Evolutionary conservation across 805 yeast genomes (phyloP), one percentile per base, ranked within the genome.

Genomic region (Candida parachauliodes): DNA sequence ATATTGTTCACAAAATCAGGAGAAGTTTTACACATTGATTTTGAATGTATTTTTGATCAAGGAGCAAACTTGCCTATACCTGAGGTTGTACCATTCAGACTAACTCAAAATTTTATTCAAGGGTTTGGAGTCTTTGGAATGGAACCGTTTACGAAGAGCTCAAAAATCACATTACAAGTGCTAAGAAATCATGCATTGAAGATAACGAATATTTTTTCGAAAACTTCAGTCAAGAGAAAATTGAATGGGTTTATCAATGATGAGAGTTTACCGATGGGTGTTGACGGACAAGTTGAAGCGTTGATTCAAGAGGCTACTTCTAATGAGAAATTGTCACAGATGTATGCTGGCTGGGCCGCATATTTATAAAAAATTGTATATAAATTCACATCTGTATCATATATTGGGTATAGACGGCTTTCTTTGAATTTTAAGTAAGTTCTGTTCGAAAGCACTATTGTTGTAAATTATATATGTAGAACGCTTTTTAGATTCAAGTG

Each of bases 1-100:
- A 77, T 93, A 15, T 61, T 93, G 38, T 74, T 81, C 49, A 81
- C 82, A 43, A 74, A 70, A 28, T 74, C 81, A 3, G 98, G 98
- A 1, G 79, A 78, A 7, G 77, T 88, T 0, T 61, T 93, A 44
- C 99, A 93, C 57, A 97, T 93, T 39, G 99, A 94, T 60, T 93
- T 93, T 59, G 98, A 94, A 55, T 91, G 98, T 64, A 66, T 93
- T 28, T 93, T 94, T 53, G 98, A 91, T 41, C 93, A 91, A 55
- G 86, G 85, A 17, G 62, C 81, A 20, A 80, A 81, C 2, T 56
- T 77, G 15, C 76, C 77, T 0, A 81, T 84, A 5, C 99, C 99
- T 0, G 99, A 93, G 54, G 68, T 87, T 21, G 98, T 93, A 2
- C 99, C 98, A 4, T 94, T 93, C 55, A 63, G 99, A 44, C 64